phyloP scores from a whole-genome alignment of 768 basidiomycete species.

The Tricholoma matsutake region DNA sequence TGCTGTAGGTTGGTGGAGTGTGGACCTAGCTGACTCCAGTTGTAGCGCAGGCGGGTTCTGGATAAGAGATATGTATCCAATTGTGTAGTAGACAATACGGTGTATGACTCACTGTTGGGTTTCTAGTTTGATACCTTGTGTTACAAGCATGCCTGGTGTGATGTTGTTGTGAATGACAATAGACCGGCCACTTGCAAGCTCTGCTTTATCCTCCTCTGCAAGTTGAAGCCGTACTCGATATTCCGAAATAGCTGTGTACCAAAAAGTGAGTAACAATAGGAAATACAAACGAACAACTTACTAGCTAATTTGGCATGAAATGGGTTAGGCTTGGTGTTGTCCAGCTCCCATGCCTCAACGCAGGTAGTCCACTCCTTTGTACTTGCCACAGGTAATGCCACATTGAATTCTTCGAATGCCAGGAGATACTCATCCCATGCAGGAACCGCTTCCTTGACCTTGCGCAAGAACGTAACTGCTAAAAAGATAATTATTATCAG shows the following conservation, averaged over 20 bases:
- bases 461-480: slow-evolving; percentile 9
- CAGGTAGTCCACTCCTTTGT: neutral
- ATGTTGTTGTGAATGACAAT: slow-evolving; percentile 9
- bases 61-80: neutral
- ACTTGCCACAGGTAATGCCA: neutral
- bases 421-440: slow-evolving; percentile 2
- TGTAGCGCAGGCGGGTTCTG: neutral
- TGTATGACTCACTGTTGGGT: neutral
- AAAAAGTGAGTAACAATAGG: neutral
- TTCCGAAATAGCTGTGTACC: slow-evolving; percentile 5
- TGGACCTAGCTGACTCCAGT: neutral
- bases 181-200: neutral
- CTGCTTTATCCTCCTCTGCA: slow-evolving; percentile 8
- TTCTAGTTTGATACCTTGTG: slow-evolving; percentile 12
- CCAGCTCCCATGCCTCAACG: slow-evolving; percentile 8
- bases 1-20: slow-evolving; percentile 17
- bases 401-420: slow-evolving; percentile 11
- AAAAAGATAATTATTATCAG: neutral
- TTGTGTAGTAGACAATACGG: neutral
- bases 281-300: neutral
- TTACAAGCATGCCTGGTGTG: slow-evolving; percentile 21
- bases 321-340: slow-evolving; percentile 5
- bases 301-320: slow-evolving; percentile 1
- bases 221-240: slow-evolving; percentile 8
- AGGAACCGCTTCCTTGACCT: slow-evolving; percentile 10